Evolutionary conservation across 352 stramenopile genomes (phyloP).

Genomic region (Hyaloperonospora brassicae): DNA sequence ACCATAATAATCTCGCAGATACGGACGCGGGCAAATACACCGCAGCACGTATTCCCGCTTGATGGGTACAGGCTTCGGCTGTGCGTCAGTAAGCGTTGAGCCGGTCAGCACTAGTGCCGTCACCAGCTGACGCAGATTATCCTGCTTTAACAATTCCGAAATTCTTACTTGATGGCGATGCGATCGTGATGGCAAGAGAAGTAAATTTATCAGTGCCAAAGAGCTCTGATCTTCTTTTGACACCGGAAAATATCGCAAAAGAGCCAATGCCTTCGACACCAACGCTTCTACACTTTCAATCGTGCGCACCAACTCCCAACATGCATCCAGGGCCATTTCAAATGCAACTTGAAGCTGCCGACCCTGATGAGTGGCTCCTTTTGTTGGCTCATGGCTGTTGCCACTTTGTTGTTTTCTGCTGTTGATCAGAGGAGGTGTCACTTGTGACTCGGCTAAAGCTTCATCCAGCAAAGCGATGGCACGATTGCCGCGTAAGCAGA

Average conservation of each 20-base stretch:
- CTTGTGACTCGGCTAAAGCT: conserved; percentile 50
- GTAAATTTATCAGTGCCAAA: conserved; percentile 34
- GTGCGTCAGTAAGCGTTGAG: conserved; percentile 24
- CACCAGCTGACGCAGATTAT: conserved; percentile 29
- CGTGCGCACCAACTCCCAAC: conserved; percentile 47
- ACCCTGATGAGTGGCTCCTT: conserved; percentile 24
- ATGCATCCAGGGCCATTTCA: conserved; percentile 72
- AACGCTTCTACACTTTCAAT: conserved; percentile 49
- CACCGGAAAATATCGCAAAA: conserved; percentile 41
- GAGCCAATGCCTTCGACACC: conserved; percentile 38
- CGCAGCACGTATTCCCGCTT: conserved; percentile 74
- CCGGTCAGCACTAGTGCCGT: conserved; percentile 41
- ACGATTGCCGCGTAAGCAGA: conserved; percentile 33
- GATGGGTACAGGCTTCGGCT: conserved; percentile 20
- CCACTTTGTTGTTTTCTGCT: conserved; percentile 12
- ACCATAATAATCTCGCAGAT: conserved; percentile 42
- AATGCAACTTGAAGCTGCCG: conserved; percentile 64
- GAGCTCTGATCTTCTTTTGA: conserved; percentile 8
- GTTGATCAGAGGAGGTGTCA: conserved; percentile 38
- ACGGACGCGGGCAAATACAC: conserved; percentile 62
- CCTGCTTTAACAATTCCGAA: conserved; percentile 31
- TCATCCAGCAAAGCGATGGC: conserved; percentile 57
- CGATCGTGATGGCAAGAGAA: conserved; percentile 23
- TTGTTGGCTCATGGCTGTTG: conserved; percentile 30
- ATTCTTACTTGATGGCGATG: conserved; percentile 28